Evolutionary conservation across 805 yeast genomes (phyloP), one percentile per base, ranked within the genome.

Genomic region (Ogataea wickerhamii): DNA sequence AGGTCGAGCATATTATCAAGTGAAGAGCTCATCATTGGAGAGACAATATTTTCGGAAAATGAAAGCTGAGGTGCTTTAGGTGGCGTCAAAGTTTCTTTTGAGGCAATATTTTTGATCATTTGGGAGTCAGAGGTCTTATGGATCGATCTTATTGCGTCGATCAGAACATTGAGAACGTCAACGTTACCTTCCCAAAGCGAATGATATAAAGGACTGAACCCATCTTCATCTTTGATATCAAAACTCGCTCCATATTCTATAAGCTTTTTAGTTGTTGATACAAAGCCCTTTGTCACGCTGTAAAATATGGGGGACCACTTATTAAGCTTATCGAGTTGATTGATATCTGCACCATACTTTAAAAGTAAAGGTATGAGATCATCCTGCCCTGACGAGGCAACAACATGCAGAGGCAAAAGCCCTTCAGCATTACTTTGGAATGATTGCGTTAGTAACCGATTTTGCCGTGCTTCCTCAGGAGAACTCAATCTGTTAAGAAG

Each of bases 141-240:
- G 25, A 43, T 27, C 36, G 36, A 10, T 27, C 44, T 45, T 36
- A 48, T 38, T 7, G 55, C 49, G 12, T 48, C 70, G 14, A 80
- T 68, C 31, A 91, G 66, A 17, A 80, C 80, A 57, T 85, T 82
- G 48, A 89, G 64, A 2, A 87, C 91, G n/a, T 70, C 73, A 20
- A 87, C 78, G 54, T 88, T 91, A 18, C 98, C 98, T 59, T 89
- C 97, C 78, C 95, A 86, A 17, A 89, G 84, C 18, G 97, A 91
- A 58, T 91, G 86, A 58, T 84, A 91, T 32, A 89, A 55, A 0
- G 96, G 96, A 36, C 82, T 76, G 49, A 75, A 74, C 4, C 87
- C 84, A 43, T 86, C 85, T 43, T 83, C 93, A 61, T 93, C 98
- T 12, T 76, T 68, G 16, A 84, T 56, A 28, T 68, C 66, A 40